These are phyloP conservation scores for Metrosideros polymorpha DNA, from an alignment of 441 rosid genomes.

Conservation along the genomic window DNA sequence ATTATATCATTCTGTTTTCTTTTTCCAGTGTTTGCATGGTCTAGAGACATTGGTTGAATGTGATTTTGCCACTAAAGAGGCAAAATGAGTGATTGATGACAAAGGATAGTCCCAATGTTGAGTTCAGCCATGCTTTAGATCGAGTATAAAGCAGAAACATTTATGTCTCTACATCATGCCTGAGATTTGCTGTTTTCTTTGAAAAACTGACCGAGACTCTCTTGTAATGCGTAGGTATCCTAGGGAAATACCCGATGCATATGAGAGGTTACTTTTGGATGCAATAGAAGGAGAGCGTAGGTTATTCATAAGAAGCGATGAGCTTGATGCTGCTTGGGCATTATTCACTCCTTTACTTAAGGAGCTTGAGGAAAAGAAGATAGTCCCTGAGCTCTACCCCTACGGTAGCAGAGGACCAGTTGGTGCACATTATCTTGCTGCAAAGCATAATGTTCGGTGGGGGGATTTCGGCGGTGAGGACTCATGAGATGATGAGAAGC, in stretches of 20 bases:
- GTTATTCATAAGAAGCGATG: slow-evolving; percentile 84
- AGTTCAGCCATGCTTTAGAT: not conserved
- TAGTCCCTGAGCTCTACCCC: slow-evolving; percentile 75
- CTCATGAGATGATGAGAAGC: slow-evolving; percentile 1
- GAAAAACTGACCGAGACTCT: not conserved
- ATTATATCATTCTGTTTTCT: not conserved
- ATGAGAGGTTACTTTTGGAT: slow-evolving; percentile 85
- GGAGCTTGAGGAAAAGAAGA: slow-evolving; percentile 62
- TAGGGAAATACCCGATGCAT: slow-evolving; percentile 80
- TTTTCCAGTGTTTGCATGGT: not conserved
- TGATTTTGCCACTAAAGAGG: not conserved
- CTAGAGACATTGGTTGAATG: not conserved
- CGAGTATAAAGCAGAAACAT: not conserved
- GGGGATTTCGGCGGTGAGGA: slow-evolving; percentile 62
- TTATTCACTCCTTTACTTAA: slow-evolving; percentile 72
- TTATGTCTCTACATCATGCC: not conserved
- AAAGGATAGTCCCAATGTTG: not conserved
- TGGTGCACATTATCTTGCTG: slow-evolving; percentile 89
- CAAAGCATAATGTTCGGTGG: slow-evolving; percentile 84
- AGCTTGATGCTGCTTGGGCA: slow-evolving; percentile 90
- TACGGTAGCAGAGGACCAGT: slow-evolving; percentile 92
- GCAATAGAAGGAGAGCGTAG: slow-evolving; percentile 86
- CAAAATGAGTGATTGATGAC: not conserved
- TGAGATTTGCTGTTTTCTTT: not conserved
- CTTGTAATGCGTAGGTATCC: slow-evolving; percentile 38